Percentiles rank a stretch among this genome's conserved stretches.
Conservation (phyloP, 106 monocot genomes). For the Dendrobium catenatum region DNA sequence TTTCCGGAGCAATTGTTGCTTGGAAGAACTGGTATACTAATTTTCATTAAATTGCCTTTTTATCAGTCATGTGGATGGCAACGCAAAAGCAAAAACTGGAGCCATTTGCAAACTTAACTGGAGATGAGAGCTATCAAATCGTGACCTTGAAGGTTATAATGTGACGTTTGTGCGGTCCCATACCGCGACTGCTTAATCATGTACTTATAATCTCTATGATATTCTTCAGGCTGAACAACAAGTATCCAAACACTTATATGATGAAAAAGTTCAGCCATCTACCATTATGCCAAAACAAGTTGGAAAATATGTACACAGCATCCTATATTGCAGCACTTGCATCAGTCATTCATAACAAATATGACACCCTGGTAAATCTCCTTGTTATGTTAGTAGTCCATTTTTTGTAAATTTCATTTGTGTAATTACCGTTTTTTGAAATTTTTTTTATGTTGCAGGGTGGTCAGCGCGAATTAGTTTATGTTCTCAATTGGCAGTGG, state of each 20-base stretch:
- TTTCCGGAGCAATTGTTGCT: too few relatives aligned
- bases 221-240: slow-evolving; percentile 57
- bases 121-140: slow-evolving; percentile 81
- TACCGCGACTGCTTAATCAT: not conserved
- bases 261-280: slow-evolving; percentile 73
- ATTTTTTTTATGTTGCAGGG: slow-evolving; percentile 16
- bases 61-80: slow-evolving; percentile 55
- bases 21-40: not conserved
- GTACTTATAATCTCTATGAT: slow-evolving; percentile 6
- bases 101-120: slow-evolving; percentile 60
- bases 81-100: slow-evolving; percentile 65
- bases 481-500: slow-evolving; percentile 99
- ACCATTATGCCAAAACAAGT: slow-evolving; percentile 91
- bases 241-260: slow-evolving; percentile 68
- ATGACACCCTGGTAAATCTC: slow-evolving; percentile 47
- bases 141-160: slow-evolving; percentile 83
- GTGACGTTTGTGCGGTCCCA: too few relatives aligned
- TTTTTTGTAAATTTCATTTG: not conserved
- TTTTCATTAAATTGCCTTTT: slow-evolving; percentile 9
- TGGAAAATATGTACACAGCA: slow-evolving; percentile 95
- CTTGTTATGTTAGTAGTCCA: not conserved
- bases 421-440: not conserved
- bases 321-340: slow-evolving; percentile 87
- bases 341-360: slow-evolving; percentile 72
- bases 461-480: slow-evolving; percentile 51